phyloP scores from a whole-genome alignment of 108 stramenopile genomes.

The Cyclostephanos tholiformis region DNA sequence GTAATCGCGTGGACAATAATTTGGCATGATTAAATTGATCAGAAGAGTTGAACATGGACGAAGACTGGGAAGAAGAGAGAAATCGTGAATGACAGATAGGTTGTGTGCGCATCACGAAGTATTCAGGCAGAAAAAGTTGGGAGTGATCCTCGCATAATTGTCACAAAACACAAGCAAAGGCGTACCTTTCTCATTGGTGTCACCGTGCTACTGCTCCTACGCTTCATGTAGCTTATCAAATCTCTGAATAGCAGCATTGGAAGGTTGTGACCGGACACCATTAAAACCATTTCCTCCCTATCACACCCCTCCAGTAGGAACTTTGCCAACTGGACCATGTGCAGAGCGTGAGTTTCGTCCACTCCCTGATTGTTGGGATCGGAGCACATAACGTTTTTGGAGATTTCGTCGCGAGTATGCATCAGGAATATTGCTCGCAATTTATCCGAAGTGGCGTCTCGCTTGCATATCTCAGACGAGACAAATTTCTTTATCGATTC shows the following conservation, averaged over 20 bases:
- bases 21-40: conserved; percentile 44
- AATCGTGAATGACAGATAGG: not conserved
- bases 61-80: conserved; percentile 27
- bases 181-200: conserved; percentile 48
- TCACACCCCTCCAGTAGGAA: conserved; percentile 85
- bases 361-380: conserved; percentile 26
- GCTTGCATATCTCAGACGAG: conserved; percentile 56
- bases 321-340: conserved; percentile 78
- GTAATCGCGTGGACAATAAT: conserved; percentile 64
- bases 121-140: not conserved
- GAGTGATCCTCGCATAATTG: too few species aligned
- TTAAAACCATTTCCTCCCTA: conserved; percentile 49
- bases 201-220: conserved; percentile 29
- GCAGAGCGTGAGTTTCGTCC: conserved; percentile 70
- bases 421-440: conserved; percentile 64
- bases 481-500: conserved; percentile 75
- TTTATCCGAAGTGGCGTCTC: conserved; percentile 42
- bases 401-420: conserved; percentile 52
- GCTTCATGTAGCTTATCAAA: conserved; percentile 67
- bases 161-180: not conserved
- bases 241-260: conserved; percentile 72
- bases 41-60: conserved; percentile 35
- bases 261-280: conserved; percentile 49
- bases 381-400: conserved; percentile 31
- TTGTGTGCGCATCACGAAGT: not conserved